These are phyloP conservation scores for Tephrocybe sp. DNA, from an alignment of 768 basidiomycete genomes.

Conservation along the genomic window DNA sequence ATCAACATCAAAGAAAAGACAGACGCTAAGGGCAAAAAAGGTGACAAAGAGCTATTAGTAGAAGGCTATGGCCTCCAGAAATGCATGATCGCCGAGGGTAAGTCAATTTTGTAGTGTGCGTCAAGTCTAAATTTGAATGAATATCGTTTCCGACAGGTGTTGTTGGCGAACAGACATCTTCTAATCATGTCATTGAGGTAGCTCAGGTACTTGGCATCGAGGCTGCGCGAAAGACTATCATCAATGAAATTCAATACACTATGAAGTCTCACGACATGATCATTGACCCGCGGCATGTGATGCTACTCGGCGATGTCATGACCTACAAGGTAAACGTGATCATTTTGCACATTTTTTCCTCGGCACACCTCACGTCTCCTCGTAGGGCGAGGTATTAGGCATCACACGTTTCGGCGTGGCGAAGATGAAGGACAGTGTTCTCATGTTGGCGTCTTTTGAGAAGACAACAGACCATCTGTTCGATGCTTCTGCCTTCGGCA, in stretches of 20 bases:
- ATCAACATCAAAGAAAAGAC: slow-evolving; percentile 95
- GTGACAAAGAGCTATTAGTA: slow-evolving; percentile 89
- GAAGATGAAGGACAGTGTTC: slow-evolving; percentile 99
- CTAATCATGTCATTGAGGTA: slow-evolving; percentile 97
- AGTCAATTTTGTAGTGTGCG: slow-evolving; percentile 6
- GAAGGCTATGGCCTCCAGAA: slow-evolving; percentile 97
- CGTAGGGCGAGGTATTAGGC: slow-evolving; percentile 92
- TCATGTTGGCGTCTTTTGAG: slow-evolving; percentile 99
- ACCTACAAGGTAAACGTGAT: slow-evolving; percentile 75
- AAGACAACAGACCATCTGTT: slow-evolving; percentile 99
- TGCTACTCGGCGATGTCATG: slow-evolving; percentile 99
- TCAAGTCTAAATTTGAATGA: not conserved
- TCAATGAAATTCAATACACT: slow-evolving; percentile 96
- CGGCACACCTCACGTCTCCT: slow-evolving; percentile 4
- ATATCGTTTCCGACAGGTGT: slow-evolving; percentile 63
- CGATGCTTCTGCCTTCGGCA: slow-evolving; percentile 95
- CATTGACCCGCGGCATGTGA: slow-evolving; percentile 97
- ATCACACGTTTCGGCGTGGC: slow-evolving; percentile 99
- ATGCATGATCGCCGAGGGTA: slow-evolving; percentile 97
- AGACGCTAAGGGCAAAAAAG: slow-evolving; percentile 75
- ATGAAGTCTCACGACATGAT: slow-evolving; percentile 98
- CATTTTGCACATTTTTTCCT: slow-evolving; percentile 1
- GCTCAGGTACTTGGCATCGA: slow-evolving; percentile 97
- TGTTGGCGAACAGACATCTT: slow-evolving; percentile 87
- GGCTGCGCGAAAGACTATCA: slow-evolving; percentile 90